Evolutionary conservation across 306 rosid genomes (phyloP).

Genomic region (Clitoria ternatea): DNA sequence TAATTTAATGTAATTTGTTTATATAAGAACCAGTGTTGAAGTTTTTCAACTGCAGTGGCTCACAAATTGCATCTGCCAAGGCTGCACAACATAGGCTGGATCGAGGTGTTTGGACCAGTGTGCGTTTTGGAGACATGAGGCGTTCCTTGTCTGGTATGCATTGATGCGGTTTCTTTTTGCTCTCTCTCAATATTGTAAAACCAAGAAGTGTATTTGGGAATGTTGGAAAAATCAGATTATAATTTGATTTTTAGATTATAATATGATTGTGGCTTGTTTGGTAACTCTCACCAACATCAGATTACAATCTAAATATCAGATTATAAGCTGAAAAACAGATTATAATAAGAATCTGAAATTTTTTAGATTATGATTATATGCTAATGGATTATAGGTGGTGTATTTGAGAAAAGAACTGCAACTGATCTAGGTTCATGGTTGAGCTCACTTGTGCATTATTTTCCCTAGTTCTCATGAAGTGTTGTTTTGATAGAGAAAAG

Average conservation of each 20-base stretch:
- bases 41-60: conserved; percentile 57
- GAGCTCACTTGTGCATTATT: not conserved
- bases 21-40: not conserved
- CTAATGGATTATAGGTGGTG: not conserved
- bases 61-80: conserved; percentile 85
- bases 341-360: too few relatives aligned
- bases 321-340: too few relatives aligned
- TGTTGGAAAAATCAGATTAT: too few relatives aligned
- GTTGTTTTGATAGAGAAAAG: not conserved
- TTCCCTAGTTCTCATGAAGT: not conserved
- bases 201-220: too few relatives aligned
- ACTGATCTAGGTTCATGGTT: not conserved
- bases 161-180: not conserved
- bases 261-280: too few relatives aligned
- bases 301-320: too few relatives aligned
- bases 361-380: not conserved
- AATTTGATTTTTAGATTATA: too few relatives aligned
- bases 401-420: not conserved
- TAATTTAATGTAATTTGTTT: not conserved
- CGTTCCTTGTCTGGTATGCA: conserved; percentile 78
- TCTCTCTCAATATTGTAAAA: not conserved
- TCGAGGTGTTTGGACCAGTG: conserved; percentile 93
- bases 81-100: conserved; percentile 90
- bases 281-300: too few relatives aligned
- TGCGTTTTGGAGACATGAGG: conserved; percentile 88